A percentile compares a stretch with the other conserved stretches of the same genome.
Evolutionary conservation across 176 grass and related monocot species (phyloP).

Genomic region (Eleusine coracana): DNA sequence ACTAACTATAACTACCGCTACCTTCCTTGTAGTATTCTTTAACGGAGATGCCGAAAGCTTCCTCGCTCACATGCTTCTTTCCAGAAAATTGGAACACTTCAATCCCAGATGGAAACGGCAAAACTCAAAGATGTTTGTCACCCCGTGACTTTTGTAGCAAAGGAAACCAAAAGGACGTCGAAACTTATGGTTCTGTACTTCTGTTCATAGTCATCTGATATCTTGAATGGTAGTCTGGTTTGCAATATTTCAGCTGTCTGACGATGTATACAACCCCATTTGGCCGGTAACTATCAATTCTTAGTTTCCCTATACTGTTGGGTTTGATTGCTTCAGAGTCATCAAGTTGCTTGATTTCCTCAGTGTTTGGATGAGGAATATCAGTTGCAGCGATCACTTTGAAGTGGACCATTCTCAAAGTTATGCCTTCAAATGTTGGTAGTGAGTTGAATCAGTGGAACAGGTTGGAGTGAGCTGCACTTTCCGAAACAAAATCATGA

Average conservation of each 20-base stretch:
- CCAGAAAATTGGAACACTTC: background rate
- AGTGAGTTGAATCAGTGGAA: slow-evolving; percentile 43
- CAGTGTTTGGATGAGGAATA: background rate
- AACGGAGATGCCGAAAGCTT: slow-evolving; percentile 36
- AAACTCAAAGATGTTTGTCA: background rate
- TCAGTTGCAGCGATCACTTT: slow-evolving; percentile 11
- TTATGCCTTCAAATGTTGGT: slow-evolving; percentile 18
- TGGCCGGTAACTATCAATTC: background rate
- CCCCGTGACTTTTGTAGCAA: slow-evolving; percentile 10
- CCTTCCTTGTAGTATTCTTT: slow-evolving; percentile 38
- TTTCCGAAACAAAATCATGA: slow-evolving; percentile 42
- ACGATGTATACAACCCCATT: background rate
- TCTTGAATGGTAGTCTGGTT: background rate
- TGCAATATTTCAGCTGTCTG: background rate
- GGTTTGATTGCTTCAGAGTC: background rate
- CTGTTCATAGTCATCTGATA: background rate
- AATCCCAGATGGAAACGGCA: background rate
- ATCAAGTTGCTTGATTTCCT: slow-evolving; percentile 1
- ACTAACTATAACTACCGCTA: slow-evolving; percentile 33
- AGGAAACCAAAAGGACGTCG: background rate
- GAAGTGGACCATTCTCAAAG: background rate
- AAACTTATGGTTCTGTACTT: background rate
- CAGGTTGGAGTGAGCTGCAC: slow-evolving; percentile 20
- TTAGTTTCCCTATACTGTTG: background rate
- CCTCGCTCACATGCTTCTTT: slow-evolving; percentile 32